Evolutionary conservation across 2,329 filamentous ascomycete genomes (phyloP).

Genomic region (Apiospora koreana): DNA sequence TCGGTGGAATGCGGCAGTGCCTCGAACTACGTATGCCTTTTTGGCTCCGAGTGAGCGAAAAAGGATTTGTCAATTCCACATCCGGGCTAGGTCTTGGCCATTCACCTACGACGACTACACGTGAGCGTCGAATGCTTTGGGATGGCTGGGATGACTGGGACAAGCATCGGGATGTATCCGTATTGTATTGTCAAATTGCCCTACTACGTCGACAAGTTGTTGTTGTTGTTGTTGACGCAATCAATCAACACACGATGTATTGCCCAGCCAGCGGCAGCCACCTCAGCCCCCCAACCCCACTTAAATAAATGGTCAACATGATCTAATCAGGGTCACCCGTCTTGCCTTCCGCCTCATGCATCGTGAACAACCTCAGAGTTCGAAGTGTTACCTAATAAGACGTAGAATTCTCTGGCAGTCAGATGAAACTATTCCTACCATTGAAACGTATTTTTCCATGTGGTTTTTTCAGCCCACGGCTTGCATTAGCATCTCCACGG

Average conservation of each 20-base stretch:
- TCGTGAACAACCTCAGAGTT: neutral
- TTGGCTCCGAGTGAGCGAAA: neutral
- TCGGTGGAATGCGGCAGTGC: slow-evolving; percentile 1
- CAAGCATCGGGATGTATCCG: neutral
- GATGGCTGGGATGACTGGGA: neutral
- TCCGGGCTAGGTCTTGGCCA: neutral
- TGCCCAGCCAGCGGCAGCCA: neutral
- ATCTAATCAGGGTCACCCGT: neutral
- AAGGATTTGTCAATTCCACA: neutral
- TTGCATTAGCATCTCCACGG: slow-evolving; percentile 6
- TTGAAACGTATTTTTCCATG: slow-evolving; percentile 3
- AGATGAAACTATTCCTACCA: neutral
- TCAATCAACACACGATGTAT: neutral
- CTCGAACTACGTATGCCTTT: neutral
- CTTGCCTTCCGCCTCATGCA: neutral
- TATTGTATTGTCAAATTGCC: neutral
- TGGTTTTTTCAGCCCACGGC: neutral
- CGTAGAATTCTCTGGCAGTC: neutral
- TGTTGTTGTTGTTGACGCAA: neutral
- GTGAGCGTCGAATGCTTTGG: neutral
- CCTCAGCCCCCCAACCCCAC: neutral
- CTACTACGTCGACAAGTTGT: neutral
- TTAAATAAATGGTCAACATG: neutral
- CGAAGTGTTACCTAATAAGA: neutral
- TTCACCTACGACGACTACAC: neutral